Evolutionary conservation across 2,329 filamentous ascomycete genomes (phyloP).

Genomic region (Fusarium sp.): DNA sequence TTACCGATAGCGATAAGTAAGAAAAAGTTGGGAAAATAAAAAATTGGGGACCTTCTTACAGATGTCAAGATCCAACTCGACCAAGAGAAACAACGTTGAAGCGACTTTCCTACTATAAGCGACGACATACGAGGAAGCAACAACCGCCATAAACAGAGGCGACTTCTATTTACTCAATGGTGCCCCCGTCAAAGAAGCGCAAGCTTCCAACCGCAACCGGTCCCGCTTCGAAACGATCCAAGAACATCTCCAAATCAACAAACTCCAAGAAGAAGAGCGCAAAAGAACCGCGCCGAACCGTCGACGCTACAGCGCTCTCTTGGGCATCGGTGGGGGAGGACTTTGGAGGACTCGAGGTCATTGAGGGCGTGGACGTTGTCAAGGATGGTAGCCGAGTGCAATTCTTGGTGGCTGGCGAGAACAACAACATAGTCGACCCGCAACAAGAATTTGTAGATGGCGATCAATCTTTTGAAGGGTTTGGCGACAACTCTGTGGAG

Average conservation of each 20-base stretch:
- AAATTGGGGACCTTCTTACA: constrained; percentile 36
- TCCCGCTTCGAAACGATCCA: constrained; percentile 56
- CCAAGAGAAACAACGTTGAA: constrained; percentile 22
- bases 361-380: constrained; percentile 90
- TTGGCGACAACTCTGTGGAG: constrained; percentile 64
- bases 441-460: constrained; percentile 51
- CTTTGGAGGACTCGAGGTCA: constrained; percentile 91
- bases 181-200: constrained; percentile 54
- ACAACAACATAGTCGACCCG: constrained; percentile 55
- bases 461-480: constrained; percentile 74
- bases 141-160: constrained; percentile 23
- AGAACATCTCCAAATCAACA: constrained; percentile 45
- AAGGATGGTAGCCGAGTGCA: constrained; percentile 70
- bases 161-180: constrained; percentile 47
- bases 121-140: constrained; percentile 1
- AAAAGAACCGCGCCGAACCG: constrained; percentile 48
- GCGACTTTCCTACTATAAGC: constrained; percentile 3
- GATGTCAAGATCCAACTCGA: constrained; percentile 23
- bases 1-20: constrained; percentile 40
- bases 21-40: constrained; percentile 38
- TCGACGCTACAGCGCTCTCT: constrained; percentile 63
- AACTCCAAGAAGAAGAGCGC: constrained; percentile 49
- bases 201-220: constrained; percentile 53
- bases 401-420: constrained; percentile 63
- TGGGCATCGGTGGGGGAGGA: constrained; percentile 90